Conservation (phyloP, 768 basidiomycete genomes). For the Bullera alba region DNA sequence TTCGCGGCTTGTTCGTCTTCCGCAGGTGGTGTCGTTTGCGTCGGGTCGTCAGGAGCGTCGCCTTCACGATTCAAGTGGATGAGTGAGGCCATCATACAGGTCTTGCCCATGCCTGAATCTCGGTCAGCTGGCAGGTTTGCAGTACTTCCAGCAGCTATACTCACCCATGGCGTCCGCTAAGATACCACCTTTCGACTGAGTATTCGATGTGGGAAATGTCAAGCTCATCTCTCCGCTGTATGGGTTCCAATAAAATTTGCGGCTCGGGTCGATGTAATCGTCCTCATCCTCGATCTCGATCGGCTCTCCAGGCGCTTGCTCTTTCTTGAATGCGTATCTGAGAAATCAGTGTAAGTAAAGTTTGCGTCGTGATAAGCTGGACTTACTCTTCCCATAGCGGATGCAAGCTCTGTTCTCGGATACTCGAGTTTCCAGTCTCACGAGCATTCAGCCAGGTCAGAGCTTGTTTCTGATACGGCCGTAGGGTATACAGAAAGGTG, state of each 20-base stretch:
- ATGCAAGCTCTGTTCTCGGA: constrained; percentile 67
- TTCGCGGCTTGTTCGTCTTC: constrained; percentile 30
- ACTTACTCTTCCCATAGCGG: constrained; percentile 88
- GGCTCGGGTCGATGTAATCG: constrained; percentile 38
- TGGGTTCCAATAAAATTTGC: constrained; percentile 38
- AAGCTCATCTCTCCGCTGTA: constrained; percentile 66
- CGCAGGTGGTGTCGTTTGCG: background rate
- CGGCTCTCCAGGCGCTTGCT: constrained; percentile 53
- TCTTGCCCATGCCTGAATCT: constrained; percentile 43
- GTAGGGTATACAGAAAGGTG: constrained; percentile 66
- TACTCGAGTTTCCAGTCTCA: constrained; percentile 67
- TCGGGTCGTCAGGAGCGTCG: constrained; percentile 40
- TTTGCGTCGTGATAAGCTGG: background rate
- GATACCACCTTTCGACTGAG: constrained; percentile 76
- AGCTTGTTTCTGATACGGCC: constrained; percentile 91
- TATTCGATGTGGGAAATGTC: constrained; percentile 71
- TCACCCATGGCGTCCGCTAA: constrained; percentile 60
- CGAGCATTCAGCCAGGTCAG: constrained; percentile 84
- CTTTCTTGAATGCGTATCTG: constrained; percentile 68
- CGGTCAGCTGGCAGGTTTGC: background rate
- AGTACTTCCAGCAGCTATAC: background rate
- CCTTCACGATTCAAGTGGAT: constrained; percentile 66
- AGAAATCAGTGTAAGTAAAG: constrained; percentile 1
- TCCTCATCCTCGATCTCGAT: constrained; percentile 80
- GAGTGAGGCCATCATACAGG: constrained; percentile 72